phyloP scores from a whole-genome alignment of 192 early-diverging fungal species.

The Mortierella claussenii region DNA sequence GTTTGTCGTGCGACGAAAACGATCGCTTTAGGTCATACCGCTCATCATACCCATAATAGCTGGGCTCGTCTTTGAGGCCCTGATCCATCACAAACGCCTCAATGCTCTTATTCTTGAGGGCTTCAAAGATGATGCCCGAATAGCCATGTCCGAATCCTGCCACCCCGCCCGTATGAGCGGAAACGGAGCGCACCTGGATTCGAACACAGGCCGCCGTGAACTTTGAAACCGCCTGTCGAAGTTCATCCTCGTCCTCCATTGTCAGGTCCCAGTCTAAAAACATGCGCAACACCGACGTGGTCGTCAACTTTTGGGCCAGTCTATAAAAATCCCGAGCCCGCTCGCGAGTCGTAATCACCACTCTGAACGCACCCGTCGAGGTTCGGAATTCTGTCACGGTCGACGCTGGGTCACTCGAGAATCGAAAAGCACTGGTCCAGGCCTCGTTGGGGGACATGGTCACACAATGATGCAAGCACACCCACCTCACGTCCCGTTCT shows the following conservation, averaged over 20 bases:
- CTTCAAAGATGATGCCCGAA: conserved; percentile 10
- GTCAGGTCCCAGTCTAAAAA: conserved; percentile 42
- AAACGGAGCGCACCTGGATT: conserved; percentile 1
- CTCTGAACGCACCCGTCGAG: conserved; percentile 15
- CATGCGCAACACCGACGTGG: conserved; percentile 10
- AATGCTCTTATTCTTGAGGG: conserved; percentile 24
- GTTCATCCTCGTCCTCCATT: conserved; percentile 21
- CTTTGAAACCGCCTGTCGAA: conserved; percentile 10
- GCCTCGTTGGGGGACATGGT: conserved; percentile 6
- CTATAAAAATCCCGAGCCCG: conserved; percentile 11
- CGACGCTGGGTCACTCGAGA: conserved; percentile 17
- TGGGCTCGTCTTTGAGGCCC: neutral
- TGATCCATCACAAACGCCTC: conserved; percentile 27
- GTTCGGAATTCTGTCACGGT: conserved; percentile 4
- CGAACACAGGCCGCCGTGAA: conserved; percentile 15
- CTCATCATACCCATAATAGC: conserved; percentile 5
- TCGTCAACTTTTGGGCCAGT: conserved; percentile 22
- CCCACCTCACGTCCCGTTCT: conserved; percentile 17
- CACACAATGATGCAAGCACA: conserved; percentile 19
- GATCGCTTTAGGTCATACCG: neutral
- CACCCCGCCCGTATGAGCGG: neutral
- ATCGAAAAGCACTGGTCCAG: conserved; percentile 3
- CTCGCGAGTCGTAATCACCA: conserved; percentile 10
- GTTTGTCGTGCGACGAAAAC: neutral
- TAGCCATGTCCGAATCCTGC: conserved; percentile 19